These are phyloP conservation scores for Lotus japonicus DNA, from an alignment of 306 rosid genomes.

Conservation along the genomic window DNA sequence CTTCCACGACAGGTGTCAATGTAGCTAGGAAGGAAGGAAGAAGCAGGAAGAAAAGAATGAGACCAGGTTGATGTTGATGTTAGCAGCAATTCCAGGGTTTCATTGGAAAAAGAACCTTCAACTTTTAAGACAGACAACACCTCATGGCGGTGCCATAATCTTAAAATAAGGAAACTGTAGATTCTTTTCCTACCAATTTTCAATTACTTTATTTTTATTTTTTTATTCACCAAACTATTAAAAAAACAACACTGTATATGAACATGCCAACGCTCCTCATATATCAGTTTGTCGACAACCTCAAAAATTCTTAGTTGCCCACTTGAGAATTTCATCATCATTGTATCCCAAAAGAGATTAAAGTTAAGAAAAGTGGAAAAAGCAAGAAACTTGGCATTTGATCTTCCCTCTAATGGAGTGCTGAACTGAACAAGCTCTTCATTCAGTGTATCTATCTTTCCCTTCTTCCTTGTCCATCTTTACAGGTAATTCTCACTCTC, in stretches of 20 bases:
- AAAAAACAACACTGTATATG: neutral
- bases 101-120: conserved; percentile 10
- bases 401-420: conserved; percentile 31
- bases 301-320: conserved; percentile 1
- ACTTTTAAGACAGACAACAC: conserved; percentile 15
- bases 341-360: conserved; percentile 20
- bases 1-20: neutral
- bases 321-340: conserved; percentile 21
- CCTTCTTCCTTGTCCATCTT: conserved; percentile 16
- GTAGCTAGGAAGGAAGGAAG: neutral
- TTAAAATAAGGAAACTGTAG: conserved; percentile 14
- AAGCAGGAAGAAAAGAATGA: neutral
- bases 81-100: neutral
- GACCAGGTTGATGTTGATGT: neutral
- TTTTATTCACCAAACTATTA: neutral
- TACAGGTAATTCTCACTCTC: conserved; percentile 23
- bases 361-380: neutral
- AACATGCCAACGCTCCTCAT: neutral
- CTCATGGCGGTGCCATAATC: conserved; percentile 30
- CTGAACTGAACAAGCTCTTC: conserved; percentile 40
- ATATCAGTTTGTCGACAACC: conserved; percentile 8
- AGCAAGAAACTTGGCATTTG: conserved; percentile 12
- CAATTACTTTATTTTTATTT: neutral
- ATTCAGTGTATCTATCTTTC: conserved; percentile 28
- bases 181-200: conserved; percentile 17